These are phyloP conservation scores for Lactarius hatsudake DNA, from an alignment of 768 basidiomycete species.

Conservation along the genomic window DNA sequence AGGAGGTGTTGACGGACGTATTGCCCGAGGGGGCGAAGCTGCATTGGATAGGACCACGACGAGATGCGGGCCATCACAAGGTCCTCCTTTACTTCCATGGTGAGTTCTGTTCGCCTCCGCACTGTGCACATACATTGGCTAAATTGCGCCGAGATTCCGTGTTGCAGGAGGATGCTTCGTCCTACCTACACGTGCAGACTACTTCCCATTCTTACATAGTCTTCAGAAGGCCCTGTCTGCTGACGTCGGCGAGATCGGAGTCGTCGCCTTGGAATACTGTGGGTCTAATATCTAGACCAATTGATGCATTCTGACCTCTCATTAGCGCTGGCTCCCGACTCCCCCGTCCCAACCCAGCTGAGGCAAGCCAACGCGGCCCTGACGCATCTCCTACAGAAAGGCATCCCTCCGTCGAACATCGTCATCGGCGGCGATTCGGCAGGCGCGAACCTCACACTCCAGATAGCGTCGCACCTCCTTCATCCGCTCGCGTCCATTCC, in stretches of 20 bases:
- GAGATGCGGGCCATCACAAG: neutral
- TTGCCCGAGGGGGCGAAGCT: conserved; percentile 5
- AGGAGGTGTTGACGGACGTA: conserved; percentile 6
- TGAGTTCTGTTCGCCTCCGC: neutral
- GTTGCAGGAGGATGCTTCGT: conserved; percentile 5
- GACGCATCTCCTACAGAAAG: conserved; percentile 23
- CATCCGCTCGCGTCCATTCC: conserved; percentile 24
- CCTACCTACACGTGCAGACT: neutral
- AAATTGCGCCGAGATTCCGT: neutral
- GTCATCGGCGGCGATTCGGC: conserved; percentile 28
- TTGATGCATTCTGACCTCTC: neutral
- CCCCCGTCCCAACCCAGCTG: conserved; percentile 26
- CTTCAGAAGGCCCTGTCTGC: neutral
- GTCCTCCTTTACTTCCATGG: conserved; percentile 14
- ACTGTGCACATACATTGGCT: neutral
- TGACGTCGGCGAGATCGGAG: conserved; percentile 4
- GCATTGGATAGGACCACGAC: conserved; percentile 17
- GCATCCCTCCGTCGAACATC: conserved; percentile 25
- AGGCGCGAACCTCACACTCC: conserved; percentile 28
- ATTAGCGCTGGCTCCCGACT: conserved; percentile 5
- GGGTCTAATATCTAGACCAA: neutral
- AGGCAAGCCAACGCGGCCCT: conserved; percentile 23
- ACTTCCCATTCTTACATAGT: neutral
- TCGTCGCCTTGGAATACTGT: conserved; percentile 14
- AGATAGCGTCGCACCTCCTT: conserved; percentile 26